Percentiles rank a stretch among this genome's conserved stretches.
These are phyloP conservation scores for Metschnikowia dekortorum DNA, from an alignment of 805 yeast species.

Conservation along the genomic window DNA sequence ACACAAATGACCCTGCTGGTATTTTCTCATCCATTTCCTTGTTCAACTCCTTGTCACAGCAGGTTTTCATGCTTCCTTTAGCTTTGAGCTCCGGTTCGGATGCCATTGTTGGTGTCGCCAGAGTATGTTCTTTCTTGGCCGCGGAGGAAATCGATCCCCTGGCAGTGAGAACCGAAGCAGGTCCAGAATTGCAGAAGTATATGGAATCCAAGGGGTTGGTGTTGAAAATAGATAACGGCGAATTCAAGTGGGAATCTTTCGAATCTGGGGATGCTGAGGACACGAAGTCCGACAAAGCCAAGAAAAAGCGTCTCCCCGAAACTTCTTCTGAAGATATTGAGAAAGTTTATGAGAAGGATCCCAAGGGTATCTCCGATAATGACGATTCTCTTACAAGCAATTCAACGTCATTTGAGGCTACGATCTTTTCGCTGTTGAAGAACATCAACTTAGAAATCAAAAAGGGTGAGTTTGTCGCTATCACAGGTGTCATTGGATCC, in stretches of 20 bases:
- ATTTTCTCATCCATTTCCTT: conserved; percentile 68
- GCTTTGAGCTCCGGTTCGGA: conserved; percentile 67
- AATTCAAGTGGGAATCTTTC: conserved; percentile 61
- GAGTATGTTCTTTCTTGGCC: conserved; percentile 53
- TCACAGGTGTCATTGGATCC: conserved; percentile 78
- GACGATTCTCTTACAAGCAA: not conserved
- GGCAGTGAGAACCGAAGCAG: conserved; percentile 25
- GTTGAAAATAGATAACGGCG: conserved; percentile 47
- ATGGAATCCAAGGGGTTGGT: conserved; percentile 37
- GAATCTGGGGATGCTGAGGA: conserved; percentile 26
- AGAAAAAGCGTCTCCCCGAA: not conserved
- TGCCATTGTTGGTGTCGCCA: conserved; percentile 55
- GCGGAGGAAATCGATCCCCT: conserved; percentile 39
- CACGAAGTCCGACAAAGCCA: conserved; percentile 6
- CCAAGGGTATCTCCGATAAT: not conserved
- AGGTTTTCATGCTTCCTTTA: conserved; percentile 65
- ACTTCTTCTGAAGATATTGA: conserved; percentile 1
- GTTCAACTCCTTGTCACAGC: conserved; percentile 57
- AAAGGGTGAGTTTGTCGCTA: conserved; percentile 67
- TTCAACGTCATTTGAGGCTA: conserved; percentile 14
- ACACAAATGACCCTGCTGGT: conserved; percentile 48
- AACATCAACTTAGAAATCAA: conserved; percentile 50
- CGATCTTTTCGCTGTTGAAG: conserved; percentile 41
- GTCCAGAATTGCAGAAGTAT: conserved; percentile 15
- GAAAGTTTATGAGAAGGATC: not conserved